Conservation (phyloP, 805 yeast genomes). For the Ogataea pignaliae region DNA sequence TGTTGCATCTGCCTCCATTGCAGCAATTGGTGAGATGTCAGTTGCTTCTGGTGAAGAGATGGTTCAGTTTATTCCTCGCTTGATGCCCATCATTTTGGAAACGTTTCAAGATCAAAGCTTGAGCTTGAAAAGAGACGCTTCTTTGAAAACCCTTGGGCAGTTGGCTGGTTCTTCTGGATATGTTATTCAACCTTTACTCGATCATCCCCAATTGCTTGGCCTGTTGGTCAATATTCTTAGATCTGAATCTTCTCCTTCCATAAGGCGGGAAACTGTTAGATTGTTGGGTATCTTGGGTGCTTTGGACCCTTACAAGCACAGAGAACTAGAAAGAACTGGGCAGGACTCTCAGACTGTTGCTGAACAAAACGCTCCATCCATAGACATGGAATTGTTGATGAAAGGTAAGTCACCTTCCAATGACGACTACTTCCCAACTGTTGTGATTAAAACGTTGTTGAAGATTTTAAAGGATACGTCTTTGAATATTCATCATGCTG, state of each 20-base stretch:
- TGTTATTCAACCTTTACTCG: conserved; percentile 88
- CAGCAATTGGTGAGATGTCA: conserved; percentile 85
- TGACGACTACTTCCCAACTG: conserved; percentile 94
- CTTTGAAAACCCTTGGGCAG: conserved; percentile 82
- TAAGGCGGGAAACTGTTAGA: conserved; percentile 84
- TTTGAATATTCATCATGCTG: conserved; percentile 78
- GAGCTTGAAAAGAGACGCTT: conserved; percentile 83
- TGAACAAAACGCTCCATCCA: conserved; percentile 84
- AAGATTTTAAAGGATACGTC: conserved; percentile 83
- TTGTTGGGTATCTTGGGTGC: conserved; percentile 94
- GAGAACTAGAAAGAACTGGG: conserved; percentile 72
- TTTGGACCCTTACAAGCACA: conserved; percentile 90
- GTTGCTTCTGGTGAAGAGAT: conserved; percentile 86
- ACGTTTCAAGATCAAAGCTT: conserved; percentile 92
- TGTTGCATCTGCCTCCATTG: conserved; percentile 81
- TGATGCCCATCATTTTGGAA: conserved; percentile 85
- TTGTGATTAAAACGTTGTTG: conserved; percentile 81
- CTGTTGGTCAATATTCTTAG: conserved; percentile 77
- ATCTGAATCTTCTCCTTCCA: conserved; percentile 68
- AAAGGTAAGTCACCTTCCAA: conserved; percentile 89
- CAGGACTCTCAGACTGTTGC: conserved; percentile 36
- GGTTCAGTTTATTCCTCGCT: conserved; percentile 59
- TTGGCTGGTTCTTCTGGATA: conserved; percentile 88
- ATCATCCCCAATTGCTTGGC: conserved; percentile 85
- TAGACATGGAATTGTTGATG: conserved; percentile 86